Evolutionary conservation across 108 stramenopile genomes (phyloP).

Genomic region (Fragilaria radians): DNA sequence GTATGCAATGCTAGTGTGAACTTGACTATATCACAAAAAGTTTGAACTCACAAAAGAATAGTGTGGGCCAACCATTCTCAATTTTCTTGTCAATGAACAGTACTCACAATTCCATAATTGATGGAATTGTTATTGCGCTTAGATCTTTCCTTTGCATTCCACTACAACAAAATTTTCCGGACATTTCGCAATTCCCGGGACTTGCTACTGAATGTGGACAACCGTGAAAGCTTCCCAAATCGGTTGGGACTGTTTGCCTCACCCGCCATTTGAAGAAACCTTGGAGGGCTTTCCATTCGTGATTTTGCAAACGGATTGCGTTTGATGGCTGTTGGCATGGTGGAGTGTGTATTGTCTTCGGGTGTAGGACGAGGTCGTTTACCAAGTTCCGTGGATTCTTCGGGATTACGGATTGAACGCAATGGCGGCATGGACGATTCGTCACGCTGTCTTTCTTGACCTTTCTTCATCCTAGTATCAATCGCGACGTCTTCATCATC

Average conservation of each 20-base stretch:
- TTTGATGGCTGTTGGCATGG: neutral
- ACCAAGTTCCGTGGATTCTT: neutral
- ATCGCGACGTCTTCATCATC: constrained; percentile 19
- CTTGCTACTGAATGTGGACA: constrained; percentile 3
- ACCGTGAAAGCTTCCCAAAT: neutral
- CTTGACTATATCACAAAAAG: too few species aligned
- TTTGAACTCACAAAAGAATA: too few species aligned
- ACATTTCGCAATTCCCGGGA: constrained; percentile 2
- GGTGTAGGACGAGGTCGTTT: constrained; percentile 9
- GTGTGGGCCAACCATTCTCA: too few species aligned
- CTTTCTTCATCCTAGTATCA: neutral
- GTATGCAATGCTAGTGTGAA: too few species aligned
- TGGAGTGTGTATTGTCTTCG: constrained; percentile 1
- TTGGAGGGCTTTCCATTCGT: neutral
- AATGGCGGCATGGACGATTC: neutral
- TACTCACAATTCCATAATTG: too few species aligned
- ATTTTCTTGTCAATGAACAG: too few species aligned
- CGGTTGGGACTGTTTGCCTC: neutral
- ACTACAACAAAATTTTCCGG: neutral
- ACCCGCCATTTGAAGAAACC: neutral
- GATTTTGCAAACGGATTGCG: constrained; percentile 5
- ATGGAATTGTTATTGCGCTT: too few species aligned
- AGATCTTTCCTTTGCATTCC: too few species aligned
- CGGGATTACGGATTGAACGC: neutral
- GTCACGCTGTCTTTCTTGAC: neutral